A percentile compares a stretch with the other conserved stretches of the same genome.
These are phyloP conservation scores for Nitzschia sp. DNA, from an alignment of 108 stramenopile genomes.

Conservation along the genomic window DNA sequence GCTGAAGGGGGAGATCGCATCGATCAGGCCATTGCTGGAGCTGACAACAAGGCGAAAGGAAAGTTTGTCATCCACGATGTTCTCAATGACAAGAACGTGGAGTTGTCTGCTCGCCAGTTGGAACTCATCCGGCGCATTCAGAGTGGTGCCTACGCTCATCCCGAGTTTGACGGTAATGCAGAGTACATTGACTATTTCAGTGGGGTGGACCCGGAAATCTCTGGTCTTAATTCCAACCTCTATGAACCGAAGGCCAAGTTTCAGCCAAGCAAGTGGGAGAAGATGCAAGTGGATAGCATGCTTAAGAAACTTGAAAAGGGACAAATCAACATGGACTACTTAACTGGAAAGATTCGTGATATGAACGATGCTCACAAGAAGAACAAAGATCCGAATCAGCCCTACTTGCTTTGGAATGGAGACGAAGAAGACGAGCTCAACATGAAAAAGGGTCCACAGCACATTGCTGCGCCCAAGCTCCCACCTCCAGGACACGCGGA, in stretches of 20 bases:
- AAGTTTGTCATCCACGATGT: constrained; percentile 93
- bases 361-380: constrained; percentile 71
- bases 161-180: constrained; percentile 91
- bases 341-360: constrained; percentile 76
- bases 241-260: constrained; percentile 80
- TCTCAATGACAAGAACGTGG: constrained; percentile 90
- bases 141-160: constrained; percentile 94
- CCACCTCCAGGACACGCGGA: constrained; percentile 96
- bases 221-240: constrained; percentile 75
- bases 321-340: constrained; percentile 82
- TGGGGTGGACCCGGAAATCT: constrained; percentile 76
- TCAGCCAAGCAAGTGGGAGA: constrained; percentile 90
- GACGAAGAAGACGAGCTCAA: constrained; percentile 91
- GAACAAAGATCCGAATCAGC: constrained; percentile 53
- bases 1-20: constrained; percentile 55
- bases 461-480: constrained; percentile 97
- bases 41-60: constrained; percentile 65
- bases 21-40: constrained; percentile 69
- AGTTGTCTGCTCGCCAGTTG: constrained; percentile 87
- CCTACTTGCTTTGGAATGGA: constrained; percentile 92
- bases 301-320: constrained; percentile 90
- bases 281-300: constrained; percentile 81
- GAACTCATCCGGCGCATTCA: constrained; percentile 94
- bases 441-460: constrained; percentile 89
- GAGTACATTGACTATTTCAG: constrained; percentile 95